Base-by-base conservation (phyloP, 805 yeast genomes). In the Priceomyces melissophilus region DNA sequence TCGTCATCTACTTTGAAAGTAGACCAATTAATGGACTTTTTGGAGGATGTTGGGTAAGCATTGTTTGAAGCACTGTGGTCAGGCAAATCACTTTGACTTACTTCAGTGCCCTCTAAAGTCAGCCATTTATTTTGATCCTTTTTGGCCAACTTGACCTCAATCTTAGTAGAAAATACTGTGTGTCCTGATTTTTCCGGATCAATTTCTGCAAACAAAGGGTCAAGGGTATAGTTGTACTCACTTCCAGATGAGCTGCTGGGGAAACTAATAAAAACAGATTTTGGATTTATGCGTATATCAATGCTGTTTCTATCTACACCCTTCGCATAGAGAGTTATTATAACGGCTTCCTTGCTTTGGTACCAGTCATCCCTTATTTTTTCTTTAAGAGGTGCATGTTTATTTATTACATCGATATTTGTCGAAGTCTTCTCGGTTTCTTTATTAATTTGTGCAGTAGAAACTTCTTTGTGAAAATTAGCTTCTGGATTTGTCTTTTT, bases 241-340 rank as follows among this genome's bases (percentile, higher is more conserved):
- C 84, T 69, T 4, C 71, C 68, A 1, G 67, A 57, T 1, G 71
- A 65, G 8, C 25, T 70, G 32, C 71, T 70, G 41, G 78, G 76
- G 54, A 81, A 81, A 30, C 65, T 53, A 35, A 75, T 69, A 10
- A 53, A 40, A 2, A 81, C 56, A 0, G 75, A 60, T 2, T 50
- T 54, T 8, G 57, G 37, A 1, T 53, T 45, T 43, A 77, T 69
- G 0, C 67, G 62, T 4, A 81, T 68, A 6, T 62, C 57, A 2
- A 71, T 58, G 0, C 66, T 60, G 4, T 76, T 79, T 34, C 69
- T 55, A 7, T 83, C 81, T 12, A 87, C 75, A 31, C 75, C 75
- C 45, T 84, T 81, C 36, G 87, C 79, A 54, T 83, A 91, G 5
- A 91, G 63, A 2, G 91, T 79, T 23, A 90, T 67, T 1, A 82